phyloP scores from a whole-genome alignment of 1,284 basidiomycete species.

The Xerocomus minutiporus region DNA sequence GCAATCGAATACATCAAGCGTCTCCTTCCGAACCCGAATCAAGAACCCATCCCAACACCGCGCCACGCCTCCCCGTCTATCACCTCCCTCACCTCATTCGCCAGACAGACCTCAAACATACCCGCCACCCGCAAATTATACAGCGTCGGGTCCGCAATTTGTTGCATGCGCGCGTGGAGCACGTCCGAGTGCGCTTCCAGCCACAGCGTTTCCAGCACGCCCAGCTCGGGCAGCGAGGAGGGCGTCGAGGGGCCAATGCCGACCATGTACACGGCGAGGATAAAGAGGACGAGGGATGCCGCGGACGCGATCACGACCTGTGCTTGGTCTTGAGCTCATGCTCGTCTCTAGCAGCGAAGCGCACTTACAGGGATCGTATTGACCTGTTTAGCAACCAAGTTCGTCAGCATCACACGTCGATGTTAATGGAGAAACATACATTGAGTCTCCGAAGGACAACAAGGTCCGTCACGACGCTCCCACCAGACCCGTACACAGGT shows the following conservation, averaged over 20 bases:
- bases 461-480: background rate
- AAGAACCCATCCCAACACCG: no score
- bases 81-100: background rate
- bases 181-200: background rate
- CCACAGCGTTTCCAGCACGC: background rate
- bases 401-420: background rate
- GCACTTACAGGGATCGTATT: background rate
- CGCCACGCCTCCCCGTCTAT: no score
- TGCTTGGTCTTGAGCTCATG: background rate
- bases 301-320: background rate
- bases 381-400: background rate
- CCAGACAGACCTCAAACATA: background rate
- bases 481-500: background rate
- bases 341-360: background rate
- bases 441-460: background rate
- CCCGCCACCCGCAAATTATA: background rate
- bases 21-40: no score
- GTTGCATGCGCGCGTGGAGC: background rate
- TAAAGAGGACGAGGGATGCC: background rate
- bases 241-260: background rate
- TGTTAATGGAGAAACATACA: background rate
- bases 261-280: background rate
- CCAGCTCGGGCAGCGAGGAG: background rate
- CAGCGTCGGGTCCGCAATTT: background rate
- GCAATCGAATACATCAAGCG: no score